A percentile compares a stretch with the other conserved stretches of the same genome.
Conservation (phyloP, 345 rosid genomes). For the Eucalyptus regnans region DNA sequence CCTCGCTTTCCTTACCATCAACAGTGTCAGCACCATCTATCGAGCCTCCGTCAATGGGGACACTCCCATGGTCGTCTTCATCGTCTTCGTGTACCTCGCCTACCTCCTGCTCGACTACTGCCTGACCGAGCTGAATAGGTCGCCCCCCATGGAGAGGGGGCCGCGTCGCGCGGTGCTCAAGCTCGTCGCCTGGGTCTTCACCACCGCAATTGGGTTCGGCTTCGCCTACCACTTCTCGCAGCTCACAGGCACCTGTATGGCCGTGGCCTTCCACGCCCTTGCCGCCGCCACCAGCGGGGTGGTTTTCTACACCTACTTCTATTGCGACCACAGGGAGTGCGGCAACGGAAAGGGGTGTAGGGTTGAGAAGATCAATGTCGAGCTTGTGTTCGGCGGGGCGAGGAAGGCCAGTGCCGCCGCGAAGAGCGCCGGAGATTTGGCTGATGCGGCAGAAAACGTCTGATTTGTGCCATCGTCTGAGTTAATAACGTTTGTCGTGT, state of each 20-base stretch:
- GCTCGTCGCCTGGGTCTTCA: neutral
- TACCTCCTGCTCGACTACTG: neutral
- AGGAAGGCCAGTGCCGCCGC: neutral
- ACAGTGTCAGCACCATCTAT: neutral
- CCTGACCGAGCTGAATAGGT: neutral
- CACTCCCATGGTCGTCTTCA: neutral
- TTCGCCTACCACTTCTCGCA: neutral
- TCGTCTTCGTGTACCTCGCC: neutral
- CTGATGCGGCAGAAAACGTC: neutral
- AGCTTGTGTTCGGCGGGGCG: neutral
- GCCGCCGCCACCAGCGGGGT: neutral
- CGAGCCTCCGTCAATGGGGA: neutral
- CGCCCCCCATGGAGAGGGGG: neutral
- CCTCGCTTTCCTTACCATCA: neutral
- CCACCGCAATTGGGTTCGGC: neutral
- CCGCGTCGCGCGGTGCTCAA: neutral
- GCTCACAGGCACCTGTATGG: neutral
- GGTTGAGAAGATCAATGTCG: neutral
- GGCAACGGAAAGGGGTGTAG: neutral
- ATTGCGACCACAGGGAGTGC: conserved; percentile 15
- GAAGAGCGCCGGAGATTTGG: neutral
- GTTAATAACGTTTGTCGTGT: neutral
- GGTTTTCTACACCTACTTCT: conserved; percentile 5
- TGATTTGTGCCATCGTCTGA: neutral
- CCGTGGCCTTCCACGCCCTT: neutral